Conservation (phyloP, 2,329 filamentous ascomycete genomes). For the Hypocreales sp. region DNA sequence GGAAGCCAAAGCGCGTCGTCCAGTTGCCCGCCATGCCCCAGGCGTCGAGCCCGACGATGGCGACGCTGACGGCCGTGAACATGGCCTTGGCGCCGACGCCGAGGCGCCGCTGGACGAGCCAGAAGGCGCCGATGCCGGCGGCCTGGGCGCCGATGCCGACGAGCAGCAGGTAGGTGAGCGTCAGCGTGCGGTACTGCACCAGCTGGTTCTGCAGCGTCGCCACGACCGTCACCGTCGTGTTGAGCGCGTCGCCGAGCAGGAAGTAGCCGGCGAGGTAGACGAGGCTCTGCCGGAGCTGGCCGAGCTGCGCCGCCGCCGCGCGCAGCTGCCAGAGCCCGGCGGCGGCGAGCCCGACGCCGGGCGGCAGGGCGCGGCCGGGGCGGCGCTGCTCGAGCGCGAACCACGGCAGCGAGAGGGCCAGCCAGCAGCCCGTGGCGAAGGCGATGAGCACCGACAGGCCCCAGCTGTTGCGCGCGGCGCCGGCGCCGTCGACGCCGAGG, state of each 20-base stretch:
- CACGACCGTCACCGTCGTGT: slow-evolving; percentile 56
- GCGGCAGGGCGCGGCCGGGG: slow-evolving; percentile 32
- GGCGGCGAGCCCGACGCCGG: slow-evolving; percentile 29
- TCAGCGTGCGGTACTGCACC: slow-evolving; percentile 48
- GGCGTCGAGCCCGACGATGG: slow-evolving; percentile 40
- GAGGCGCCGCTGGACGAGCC: too few relatives aligned
- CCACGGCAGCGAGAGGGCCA: slow-evolving; percentile 49
- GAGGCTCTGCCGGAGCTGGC: slow-evolving; percentile 48
- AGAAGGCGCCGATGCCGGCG: too few relatives aligned
- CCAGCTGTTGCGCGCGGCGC: slow-evolving; percentile 47
- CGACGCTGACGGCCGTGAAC: slow-evolving; percentile 46
- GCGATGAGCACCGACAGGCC: slow-evolving; percentile 49
- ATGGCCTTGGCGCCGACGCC: slow-evolving; percentile 45
- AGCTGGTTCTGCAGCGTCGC: slow-evolving; percentile 49
- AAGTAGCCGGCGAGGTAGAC: slow-evolving; percentile 54
- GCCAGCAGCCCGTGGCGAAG: slow-evolving; percentile 48
- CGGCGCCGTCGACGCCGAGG: slow-evolving; percentile 42
- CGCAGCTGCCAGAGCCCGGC: slow-evolving; percentile 48
- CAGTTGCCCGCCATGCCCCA: slow-evolving; percentile 32
- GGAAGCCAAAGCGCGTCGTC: slow-evolving; percentile 27
- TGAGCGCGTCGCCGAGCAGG: slow-evolving; percentile 52
- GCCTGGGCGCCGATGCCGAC: too few relatives aligned
- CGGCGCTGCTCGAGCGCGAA: slow-evolving; percentile 49
- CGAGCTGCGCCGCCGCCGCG: slow-evolving; percentile 42
- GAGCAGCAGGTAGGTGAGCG: slow-evolving; percentile 49